A percentile compares a stretch with the other conserved stretches of the same genome.
Conservation (phyloP, 176 grass and related monocot species). For the Panicum miliaceum region DNA sequence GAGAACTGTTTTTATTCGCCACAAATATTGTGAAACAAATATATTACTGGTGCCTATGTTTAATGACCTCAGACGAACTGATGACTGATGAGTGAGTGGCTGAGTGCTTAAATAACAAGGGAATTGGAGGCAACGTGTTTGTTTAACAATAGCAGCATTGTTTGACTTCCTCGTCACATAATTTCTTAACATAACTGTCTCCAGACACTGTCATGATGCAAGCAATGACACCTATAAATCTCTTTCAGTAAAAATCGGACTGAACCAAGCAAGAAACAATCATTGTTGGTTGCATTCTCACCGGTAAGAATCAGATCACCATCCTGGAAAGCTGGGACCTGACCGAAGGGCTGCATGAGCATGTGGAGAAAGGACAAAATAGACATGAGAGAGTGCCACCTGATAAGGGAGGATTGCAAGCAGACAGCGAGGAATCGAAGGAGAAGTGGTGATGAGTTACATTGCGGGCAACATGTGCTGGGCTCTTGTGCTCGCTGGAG, state of each 20-base stretch:
- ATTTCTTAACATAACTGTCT: background rate
- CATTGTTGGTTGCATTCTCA: constrained; percentile 23
- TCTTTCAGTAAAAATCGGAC: background rate
- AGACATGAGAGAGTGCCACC: background rate
- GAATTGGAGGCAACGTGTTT: background rate
- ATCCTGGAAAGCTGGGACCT: constrained; percentile 57
- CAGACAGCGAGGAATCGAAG: background rate
- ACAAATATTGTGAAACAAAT: too few species aligned
- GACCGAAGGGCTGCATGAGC: constrained; percentile 49
- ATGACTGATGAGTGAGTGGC: too few species aligned
- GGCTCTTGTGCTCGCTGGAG: constrained; percentile 50
- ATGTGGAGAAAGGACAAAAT: background rate
- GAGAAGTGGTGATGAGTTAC: background rate
- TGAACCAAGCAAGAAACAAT: background rate
- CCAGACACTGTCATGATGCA: background rate
- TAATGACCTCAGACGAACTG: background rate
- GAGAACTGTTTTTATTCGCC: too few species aligned
- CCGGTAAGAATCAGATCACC: constrained; percentile 47
- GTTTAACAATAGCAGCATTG: background rate
- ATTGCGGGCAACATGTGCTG: constrained; percentile 40
- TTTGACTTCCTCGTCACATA: background rate
- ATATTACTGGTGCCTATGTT: background rate
- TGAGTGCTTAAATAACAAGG: too few species aligned
- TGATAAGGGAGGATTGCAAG: background rate
- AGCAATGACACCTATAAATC: background rate